Conservation (phyloP, 2,329 filamentous ascomycete genomes). For the Periglandula ipomoeae region DNA sequence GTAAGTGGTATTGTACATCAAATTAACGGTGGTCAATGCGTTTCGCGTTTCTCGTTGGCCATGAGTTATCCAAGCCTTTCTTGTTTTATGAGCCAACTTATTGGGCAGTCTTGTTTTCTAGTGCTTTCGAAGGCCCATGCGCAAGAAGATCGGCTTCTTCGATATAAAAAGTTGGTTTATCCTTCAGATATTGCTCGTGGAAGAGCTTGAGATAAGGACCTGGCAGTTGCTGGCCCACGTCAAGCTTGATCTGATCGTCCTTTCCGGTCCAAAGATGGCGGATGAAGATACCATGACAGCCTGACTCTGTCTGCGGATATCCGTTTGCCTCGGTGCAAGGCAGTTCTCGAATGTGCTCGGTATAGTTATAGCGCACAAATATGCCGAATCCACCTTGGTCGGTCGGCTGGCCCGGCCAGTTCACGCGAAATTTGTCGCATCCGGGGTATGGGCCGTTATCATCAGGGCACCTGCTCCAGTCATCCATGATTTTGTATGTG, state of each 20-base stretch:
- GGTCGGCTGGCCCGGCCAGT: constrained; percentile 27
- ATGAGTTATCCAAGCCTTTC: background rate
- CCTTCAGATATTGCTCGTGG: constrained; percentile 25
- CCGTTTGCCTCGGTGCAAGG: constrained; percentile 35
- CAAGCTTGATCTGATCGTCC: constrained; percentile 27
- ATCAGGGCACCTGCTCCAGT: constrained; percentile 35
- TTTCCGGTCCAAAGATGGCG: constrained; percentile 36
- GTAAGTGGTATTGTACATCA: constrained; percentile 1
- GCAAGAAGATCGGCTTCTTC: constrained; percentile 26
- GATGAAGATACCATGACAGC: constrained; percentile 31
- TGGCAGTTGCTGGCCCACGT: constrained; percentile 28
- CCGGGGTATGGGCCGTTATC: constrained; percentile 28
- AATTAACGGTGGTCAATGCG: background rate
- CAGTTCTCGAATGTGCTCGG: constrained; percentile 30
- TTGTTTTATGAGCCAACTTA: background rate
- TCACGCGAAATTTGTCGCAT: constrained; percentile 28
- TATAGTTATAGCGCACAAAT: constrained; percentile 32
- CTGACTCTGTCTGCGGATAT: constrained; percentile 27
- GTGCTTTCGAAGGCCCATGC: constrained; percentile 9
- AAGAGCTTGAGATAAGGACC: constrained; percentile 26
- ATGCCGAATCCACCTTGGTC: constrained; percentile 37
- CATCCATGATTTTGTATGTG: constrained; percentile 38
- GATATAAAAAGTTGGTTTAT: constrained; percentile 26
- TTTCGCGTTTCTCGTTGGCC: background rate
- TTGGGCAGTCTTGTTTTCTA: background rate